Evolutionary conservation across 768 basidiomycete genomes (phyloP).

Genomic region (Mycena amicta): DNA sequence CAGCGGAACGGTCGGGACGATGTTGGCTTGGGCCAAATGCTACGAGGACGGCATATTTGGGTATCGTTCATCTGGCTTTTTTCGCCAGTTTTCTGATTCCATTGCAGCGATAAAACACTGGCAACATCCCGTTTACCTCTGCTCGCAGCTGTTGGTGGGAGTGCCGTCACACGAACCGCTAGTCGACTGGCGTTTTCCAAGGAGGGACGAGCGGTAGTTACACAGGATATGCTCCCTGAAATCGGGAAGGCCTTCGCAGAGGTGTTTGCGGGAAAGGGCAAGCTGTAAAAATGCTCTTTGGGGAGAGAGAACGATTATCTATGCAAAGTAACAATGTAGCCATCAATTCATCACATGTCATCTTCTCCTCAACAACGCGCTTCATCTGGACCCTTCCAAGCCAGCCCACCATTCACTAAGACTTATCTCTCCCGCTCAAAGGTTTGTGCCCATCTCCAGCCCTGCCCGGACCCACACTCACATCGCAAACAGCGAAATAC

Average conservation of each 20-base stretch:
- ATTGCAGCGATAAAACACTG: constrained; percentile 53
- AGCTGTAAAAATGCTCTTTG: neutral
- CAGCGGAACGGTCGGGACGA: constrained; percentile 83
- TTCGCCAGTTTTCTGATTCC: neutral
- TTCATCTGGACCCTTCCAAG: neutral
- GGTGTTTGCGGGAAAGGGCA: constrained; percentile 55
- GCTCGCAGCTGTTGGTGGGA: constrained; percentile 83
- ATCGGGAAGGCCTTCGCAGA: constrained; percentile 72
- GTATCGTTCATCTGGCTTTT: constrained; percentile 41
- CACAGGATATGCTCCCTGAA: constrained; percentile 73
- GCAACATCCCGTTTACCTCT: constrained; percentile 73
- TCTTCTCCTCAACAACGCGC: neutral
- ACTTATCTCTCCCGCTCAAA: constrained; percentile 22
- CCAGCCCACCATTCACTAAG: constrained; percentile 10
- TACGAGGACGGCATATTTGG: constrained; percentile 86
- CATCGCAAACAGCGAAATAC: constrained; percentile 4
- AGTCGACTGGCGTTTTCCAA: constrained; percentile 76
- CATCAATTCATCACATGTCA: neutral
- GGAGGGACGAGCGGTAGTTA: constrained; percentile 80
- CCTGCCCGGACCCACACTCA: neutral
- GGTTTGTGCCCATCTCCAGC: constrained; percentile 3
- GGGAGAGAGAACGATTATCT: too few relatives aligned
- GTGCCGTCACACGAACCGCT: constrained; percentile 84
- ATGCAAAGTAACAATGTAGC: neutral
- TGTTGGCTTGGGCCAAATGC: constrained; percentile 94